These are phyloP conservation scores for Sphagnum contortum DNA, from an alignment of 225 moss, liverwort and hornwort genomes.

Conservation along the genomic window DNA sequence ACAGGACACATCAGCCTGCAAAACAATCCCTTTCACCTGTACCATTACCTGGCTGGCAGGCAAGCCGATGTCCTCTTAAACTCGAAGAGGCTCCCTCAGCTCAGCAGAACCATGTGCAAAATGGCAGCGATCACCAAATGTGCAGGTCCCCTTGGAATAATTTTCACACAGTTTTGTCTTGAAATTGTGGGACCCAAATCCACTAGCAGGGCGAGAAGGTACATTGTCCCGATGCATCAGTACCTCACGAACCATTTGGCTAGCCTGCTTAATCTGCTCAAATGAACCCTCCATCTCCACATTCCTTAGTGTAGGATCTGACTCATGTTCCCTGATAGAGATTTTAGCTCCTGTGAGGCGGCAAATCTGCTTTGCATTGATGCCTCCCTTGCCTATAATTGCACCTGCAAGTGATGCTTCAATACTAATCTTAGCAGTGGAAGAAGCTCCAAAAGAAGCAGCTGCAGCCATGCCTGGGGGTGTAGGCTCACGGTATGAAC, in stretches of 20 bases:
- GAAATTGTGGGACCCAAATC: constrained; percentile 91
- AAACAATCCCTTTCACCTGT: constrained; percentile 18
- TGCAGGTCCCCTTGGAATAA: constrained; percentile 85
- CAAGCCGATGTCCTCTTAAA: constrained; percentile 23
- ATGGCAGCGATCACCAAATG: constrained; percentile 97
- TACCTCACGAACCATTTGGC: constrained; percentile 96
- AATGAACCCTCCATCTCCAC: constrained; percentile 99
- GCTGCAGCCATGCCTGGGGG: constrained; percentile 97
- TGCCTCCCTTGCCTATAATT: constrained; percentile 93
- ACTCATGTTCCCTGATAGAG: constrained; percentile 91
- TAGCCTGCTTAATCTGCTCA: constrained; percentile 97
- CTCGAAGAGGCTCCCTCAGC: constrained; percentile 63
- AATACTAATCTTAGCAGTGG: constrained; percentile 95
- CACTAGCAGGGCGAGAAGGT: constrained; percentile 73
- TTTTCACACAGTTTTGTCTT: constrained; percentile 99
- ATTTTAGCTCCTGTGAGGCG: constrained; percentile 96
- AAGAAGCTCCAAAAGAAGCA: constrained; percentile 86
- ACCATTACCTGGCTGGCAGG: constrained; percentile 50
- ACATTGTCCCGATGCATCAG: constrained; percentile 87
- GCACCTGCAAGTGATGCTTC: constrained; percentile 96
- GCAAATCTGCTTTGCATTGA: constrained; percentile 97
- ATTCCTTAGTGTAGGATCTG: constrained; percentile 61
- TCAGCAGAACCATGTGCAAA: constrained; percentile 95
- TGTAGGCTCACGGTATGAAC: constrained; percentile 78
- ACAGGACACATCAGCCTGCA: constrained; percentile 46